Evolutionary conservation across 257 asterid species (phyloP), one percentile per base, ranked within the genome.

Genomic region (Anisodus tanguticus): DNA sequence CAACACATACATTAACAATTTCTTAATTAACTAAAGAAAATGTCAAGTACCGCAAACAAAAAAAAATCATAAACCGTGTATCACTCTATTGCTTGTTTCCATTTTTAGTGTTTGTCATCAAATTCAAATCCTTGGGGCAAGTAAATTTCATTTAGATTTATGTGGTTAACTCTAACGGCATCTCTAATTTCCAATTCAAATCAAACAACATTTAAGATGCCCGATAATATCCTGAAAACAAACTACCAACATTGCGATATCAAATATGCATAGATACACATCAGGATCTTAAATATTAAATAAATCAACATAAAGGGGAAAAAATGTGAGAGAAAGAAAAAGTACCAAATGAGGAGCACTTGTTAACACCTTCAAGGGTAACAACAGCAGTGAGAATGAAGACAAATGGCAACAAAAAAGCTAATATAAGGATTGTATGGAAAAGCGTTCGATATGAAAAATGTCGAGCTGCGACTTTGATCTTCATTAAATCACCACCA

Each of bases 331-430:
- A 85, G 43, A 63, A 45, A 62, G 57, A 64, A 69, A 67, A 57
- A 53, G 39, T 90, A 95, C 99, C 99, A 11, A 95, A 85, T 17
- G 99, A 91, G 88, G 99, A 95, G 91, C 99, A 95, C 90, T 95
- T 94, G 92, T 95, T 95, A 92, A 92, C 99, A 87, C 99, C 99
- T 92, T 95, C 99, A 19, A 95, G 98, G 83, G 99, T 95, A 89
- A 94, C 91, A 83, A 93, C 85, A 17, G 99, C 99, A 41, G 98
- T 94, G 79, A 94, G 92, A 90, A 95, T 94, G 92, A 95, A 94
- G 84, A 94, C 94, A 85, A 95, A 94, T 35, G 99, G 99, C 91
- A 95, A 94, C 90, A 95, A 90, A 84, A 95, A 93, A 15, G 98
- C 98, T 62, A 95, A 93, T 63, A 93, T 86, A 83, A 95, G 88